Evolutionary conservation across 2,329 filamentous ascomycete species (phyloP).

Genomic region (Cordyceps tenuipes): DNA sequence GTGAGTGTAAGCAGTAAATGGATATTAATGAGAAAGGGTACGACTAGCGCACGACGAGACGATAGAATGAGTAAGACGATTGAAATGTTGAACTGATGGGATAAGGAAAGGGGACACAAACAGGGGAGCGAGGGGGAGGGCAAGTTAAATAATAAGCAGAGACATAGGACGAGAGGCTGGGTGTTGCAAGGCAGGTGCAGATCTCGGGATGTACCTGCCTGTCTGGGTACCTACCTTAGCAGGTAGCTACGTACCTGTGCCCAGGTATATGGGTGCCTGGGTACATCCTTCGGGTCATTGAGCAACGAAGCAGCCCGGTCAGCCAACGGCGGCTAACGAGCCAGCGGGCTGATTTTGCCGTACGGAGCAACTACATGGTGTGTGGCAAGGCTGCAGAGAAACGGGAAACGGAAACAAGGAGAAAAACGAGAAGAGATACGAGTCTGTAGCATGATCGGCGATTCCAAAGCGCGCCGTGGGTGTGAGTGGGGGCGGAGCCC

Average conservation of each 20-base stretch:
- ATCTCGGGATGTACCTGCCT: too few species aligned
- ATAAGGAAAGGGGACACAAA: background rate
- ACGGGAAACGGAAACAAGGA: background rate
- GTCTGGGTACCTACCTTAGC: too few species aligned
- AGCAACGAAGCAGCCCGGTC: background rate
- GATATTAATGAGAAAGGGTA: background rate
- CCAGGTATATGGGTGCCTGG: too few species aligned
- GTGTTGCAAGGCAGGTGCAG: too few species aligned
- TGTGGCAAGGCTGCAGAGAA: background rate
- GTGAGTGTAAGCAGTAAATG: background rate
- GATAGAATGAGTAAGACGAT: background rate
- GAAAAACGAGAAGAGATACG: background rate
- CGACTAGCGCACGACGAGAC: background rate
- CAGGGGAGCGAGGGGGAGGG: background rate
- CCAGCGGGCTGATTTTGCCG: background rate
- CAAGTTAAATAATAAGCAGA: background rate
- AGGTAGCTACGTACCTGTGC: too few species aligned
- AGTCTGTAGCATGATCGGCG: background rate
- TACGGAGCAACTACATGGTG: too few species aligned
- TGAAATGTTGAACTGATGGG: background rate
- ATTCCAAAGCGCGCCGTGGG: background rate
- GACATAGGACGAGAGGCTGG: background rate
- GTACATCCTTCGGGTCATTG: background rate
- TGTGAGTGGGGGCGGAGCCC: conserved; percentile 2
- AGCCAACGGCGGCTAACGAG: background rate